Base-by-base conservation (phyloP, 257 asterid genomes). In the Mentha longifolia region DNA sequence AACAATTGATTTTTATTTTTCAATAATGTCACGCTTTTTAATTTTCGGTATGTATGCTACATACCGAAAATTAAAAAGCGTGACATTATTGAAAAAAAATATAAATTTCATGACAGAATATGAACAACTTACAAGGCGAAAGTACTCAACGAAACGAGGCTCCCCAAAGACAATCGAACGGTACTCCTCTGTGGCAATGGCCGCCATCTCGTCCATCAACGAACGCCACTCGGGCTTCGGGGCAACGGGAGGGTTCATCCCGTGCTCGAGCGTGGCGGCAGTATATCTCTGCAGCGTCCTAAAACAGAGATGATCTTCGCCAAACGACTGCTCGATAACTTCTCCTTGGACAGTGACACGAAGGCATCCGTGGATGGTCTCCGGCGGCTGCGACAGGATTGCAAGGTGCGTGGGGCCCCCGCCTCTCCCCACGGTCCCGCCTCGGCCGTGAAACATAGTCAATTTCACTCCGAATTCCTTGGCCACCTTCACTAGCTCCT, bases 321-420 rank as follows among this genome's bases (percentile, higher is more conserved):
- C 97, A 64, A 91, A 91, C 1, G 89, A 89, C 71, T 86, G 92
- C 47, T 91, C 97, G 33, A 91, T 91, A 50, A 91, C 96, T 76
- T 91, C 97, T 8, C 97, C 97, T 67, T 91, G 97, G 71, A 91
- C 92, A 20, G 97, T 91, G 65, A 91, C 96, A 64, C 97, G 94
- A 13, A 91, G 92, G 1, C 95, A 91, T 14, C 97, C 97, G 6
- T 85, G 81, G 66, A 91, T 71, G 1, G 96, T 91, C 33, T 89
- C 97, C 0, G 96, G 97, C 35, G 97, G 97, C 83, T 91, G 97
- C 43, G 97, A 91, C 76, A 91, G 70, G 49, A 89, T 89, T 41
- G 97, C 97, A 61, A 91, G 96, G 71, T 91, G 97, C 12, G 95
- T 91, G 6, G 97, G 97, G 33, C 97, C 97, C 5, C 97, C 97